Evolutionary conservation across 345 rosid genomes (phyloP), one percentile per base, ranked within the genome.

Genomic region (Murraya koenigii): DNA sequence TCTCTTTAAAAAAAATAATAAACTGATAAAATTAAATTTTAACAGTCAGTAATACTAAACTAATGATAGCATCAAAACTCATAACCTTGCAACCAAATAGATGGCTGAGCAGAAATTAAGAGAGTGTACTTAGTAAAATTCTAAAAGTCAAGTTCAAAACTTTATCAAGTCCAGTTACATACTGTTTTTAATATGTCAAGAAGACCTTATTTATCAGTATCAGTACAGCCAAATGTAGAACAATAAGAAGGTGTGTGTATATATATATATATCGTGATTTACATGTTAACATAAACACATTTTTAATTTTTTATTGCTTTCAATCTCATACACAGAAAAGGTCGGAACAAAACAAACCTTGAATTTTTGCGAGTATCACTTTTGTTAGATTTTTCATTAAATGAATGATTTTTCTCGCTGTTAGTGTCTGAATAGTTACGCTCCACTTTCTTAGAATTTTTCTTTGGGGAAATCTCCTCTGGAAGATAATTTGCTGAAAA

Each of bases 381-480:
- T 73, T 92, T 90, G 81, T 79, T 85, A 30, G 84, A 78, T 75
- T 75, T 85, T 60, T 85, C 87, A 26, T 86, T 81, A 71, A 49
- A 88, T 3, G 91, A 82, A 78, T 86, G 82, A 10, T 83, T 87
- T 52, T 81, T 80, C 81, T 85, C 87, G 47, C 78, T 79, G 76
- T 80, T 78, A 25, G 86, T 80, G 81, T 90, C 84, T 68, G 88
- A 82, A 78, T 81, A 74, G 74, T 60, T 81, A 26, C 80, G 82
- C 75, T 92, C 93, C 35, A 78, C 59, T 80, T 85, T 89, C 84
- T 87, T 91, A 22, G 91, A 82, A 80, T 77, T 80, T 84, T 88
- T 90, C 69, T 69, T 75, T 0, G 93, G 67, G 19, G 89, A 79
- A 85, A 80, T 84, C 77, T 89, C 87, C 47, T 80, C 84, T 6